These are phyloP conservation scores for Pogostemon cablin DNA, from an alignment of 257 asterid species.

Conservation along the genomic window DNA sequence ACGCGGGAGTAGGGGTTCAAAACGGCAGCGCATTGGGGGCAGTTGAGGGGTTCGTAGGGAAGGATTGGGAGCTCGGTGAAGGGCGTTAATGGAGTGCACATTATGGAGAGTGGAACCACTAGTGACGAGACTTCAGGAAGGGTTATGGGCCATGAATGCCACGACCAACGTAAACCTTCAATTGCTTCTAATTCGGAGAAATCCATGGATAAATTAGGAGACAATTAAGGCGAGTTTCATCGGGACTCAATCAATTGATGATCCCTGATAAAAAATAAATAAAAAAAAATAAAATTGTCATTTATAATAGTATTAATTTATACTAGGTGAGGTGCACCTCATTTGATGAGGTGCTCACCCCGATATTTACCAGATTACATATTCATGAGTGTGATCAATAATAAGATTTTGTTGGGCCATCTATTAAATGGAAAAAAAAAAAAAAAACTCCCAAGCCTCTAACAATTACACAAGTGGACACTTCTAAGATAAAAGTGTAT, in stretches of 20 bases:
- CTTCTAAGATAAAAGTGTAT: no score
- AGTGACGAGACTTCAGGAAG: conserved; percentile 66
- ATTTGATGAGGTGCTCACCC: no score
- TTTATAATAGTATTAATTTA: no score
- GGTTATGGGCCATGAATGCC: conserved; percentile 92
- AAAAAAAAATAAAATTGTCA: not conserved
- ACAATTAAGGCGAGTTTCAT: conserved; percentile 35
- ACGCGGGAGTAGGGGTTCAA: conserved; percentile 91
- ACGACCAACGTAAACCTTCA: conserved; percentile 98
- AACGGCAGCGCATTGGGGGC: conserved; percentile 73
- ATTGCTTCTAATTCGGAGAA: conserved; percentile 87
- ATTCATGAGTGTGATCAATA: no score
- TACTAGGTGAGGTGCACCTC: no score
- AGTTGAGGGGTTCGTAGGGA: conserved; percentile 69
- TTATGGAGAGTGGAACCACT: conserved; percentile 78
- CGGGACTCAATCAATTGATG: conserved; percentile 19
- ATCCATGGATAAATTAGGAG: conserved; percentile 57
- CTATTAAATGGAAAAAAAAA: no score
- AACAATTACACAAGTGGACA: no score
- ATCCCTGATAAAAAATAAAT: conserved; percentile 23
- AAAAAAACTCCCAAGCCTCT: no score
- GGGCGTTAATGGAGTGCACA: conserved; percentile 78
- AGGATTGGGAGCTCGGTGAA: conserved; percentile 82
- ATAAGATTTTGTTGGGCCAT: no score
- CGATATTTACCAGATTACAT: no score